These are phyloP conservation scores for Penicillium bovifimosum DNA, from an alignment of 495 filamentous ascomycete species.

Conservation along the genomic window DNA sequence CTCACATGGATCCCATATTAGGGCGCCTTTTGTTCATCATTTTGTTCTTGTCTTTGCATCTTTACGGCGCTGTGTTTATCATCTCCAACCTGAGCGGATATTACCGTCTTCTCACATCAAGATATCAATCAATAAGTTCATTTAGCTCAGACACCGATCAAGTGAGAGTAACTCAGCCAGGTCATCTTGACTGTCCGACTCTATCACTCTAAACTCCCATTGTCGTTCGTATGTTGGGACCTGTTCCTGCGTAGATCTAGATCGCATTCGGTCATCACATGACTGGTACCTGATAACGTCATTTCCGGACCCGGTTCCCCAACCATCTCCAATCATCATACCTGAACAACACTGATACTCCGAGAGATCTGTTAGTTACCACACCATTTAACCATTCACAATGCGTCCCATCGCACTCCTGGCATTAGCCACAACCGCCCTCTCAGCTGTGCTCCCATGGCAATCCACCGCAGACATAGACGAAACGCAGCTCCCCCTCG, in stretches of 20 bases:
- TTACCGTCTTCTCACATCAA: no score
- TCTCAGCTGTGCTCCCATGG: conserved; percentile 16
- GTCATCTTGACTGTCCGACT: no score
- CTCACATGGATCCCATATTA: no score
- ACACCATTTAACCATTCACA: not conserved
- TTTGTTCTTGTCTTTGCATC: no score
- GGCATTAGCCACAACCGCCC: conserved; percentile 9
- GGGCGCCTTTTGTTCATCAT: no score
- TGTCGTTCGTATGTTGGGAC: not conserved
- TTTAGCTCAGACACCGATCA: no score
- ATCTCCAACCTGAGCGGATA: no score
- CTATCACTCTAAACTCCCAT: no score
- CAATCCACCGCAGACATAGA: not conserved
- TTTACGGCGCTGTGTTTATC: no score
- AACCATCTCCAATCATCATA: not conserved
- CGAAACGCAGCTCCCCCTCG: conserved; percentile 62
- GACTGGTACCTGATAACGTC: conserved; percentile 4
- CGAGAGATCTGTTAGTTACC: not conserved
- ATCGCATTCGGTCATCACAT: not conserved
- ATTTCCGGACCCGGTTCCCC: not conserved
- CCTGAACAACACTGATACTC: conserved; percentile 1
- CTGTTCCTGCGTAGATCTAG: not conserved
- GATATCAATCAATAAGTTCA: not conserved
- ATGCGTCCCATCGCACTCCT: conserved; percentile 13
- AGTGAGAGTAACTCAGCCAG: not conserved